Evolutionary conservation across 2,329 filamentous ascomycete genomes (phyloP).

Genomic region (Dryadomyces sulphureus): DNA sequence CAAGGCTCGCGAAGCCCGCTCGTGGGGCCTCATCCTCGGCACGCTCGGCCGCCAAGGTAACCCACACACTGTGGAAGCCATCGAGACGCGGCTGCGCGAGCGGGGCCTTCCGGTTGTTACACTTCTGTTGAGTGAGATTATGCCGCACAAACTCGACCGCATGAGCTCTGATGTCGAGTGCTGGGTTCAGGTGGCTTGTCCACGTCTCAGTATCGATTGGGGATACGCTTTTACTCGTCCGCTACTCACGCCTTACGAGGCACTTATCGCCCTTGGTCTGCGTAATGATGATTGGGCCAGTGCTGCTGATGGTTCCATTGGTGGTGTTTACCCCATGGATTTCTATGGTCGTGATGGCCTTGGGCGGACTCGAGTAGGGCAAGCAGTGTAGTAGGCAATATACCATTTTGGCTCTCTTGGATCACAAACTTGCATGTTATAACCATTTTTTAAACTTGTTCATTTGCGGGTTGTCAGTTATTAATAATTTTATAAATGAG

Average conservation of each 20-base stretch:
- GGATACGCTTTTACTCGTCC: slow-evolving; percentile 89
- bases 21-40: slow-evolving; percentile 89
- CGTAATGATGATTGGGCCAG: slow-evolving; percentile 50
- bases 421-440: too few relatives aligned
- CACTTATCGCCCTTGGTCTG: slow-evolving; percentile 72
- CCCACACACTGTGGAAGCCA: slow-evolving; percentile 75
- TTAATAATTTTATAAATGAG: too few relatives aligned
- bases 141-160: slow-evolving; percentile 84
- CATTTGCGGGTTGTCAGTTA: too few relatives aligned
- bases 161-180: slow-evolving; percentile 82
- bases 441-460: too few relatives aligned
- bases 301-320: slow-evolving; percentile 35
- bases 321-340: slow-evolving; percentile 86
- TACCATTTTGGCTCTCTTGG: too few relatives aligned
- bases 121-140: slow-evolving; percentile 83
- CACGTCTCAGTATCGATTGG: slow-evolving; percentile 96
- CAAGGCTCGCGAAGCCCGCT: slow-evolving; percentile 53
- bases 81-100: slow-evolving; percentile 61
- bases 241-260: slow-evolving; percentile 86
- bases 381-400: slow-evolving; percentile 1
- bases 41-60: slow-evolving; percentile 90
- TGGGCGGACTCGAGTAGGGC: slow-evolving; percentile 52
- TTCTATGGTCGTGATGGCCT: slow-evolving; percentile 90
- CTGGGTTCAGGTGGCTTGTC: slow-evolving; percentile 97
- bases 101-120: slow-evolving; percentile 71